Percentiles rank a stretch among this genome's conserved stretches.
Conservation (phyloP, 352 stramenopile genomes). For the Phytophthora pini region DNA sequence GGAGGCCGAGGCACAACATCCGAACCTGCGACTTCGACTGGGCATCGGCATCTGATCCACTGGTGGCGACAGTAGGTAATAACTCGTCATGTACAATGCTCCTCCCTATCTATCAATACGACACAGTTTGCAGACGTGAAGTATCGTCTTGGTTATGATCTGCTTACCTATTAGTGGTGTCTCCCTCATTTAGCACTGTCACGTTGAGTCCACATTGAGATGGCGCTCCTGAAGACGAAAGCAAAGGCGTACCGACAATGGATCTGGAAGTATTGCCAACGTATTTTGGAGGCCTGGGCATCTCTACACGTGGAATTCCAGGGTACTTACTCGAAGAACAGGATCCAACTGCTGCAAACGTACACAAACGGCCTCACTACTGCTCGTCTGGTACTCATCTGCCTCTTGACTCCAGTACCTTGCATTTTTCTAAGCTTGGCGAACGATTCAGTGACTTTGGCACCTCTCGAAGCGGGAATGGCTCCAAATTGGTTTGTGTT, state of each 20-base stretch:
- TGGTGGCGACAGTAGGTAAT: neutral
- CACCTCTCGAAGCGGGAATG: slow-evolving; percentile 1
- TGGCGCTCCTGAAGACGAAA: neutral
- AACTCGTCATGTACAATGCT: slow-evolving; percentile 7
- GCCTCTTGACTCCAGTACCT: slow-evolving; percentile 1
- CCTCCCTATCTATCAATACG: slow-evolving; percentile 15
- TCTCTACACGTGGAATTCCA: neutral
- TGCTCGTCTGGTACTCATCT: neutral
- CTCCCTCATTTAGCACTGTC: no score
- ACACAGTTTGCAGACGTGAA: neutral
- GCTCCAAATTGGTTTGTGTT: neutral
- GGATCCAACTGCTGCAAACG: neutral
- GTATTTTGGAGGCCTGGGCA: neutral
- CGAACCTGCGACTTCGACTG: slow-evolving; percentile 35
- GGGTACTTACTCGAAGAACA: neutral
- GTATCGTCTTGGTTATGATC: no score
- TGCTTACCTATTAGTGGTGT: no score
- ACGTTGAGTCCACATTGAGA: neutral
- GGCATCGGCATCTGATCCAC: slow-evolving; percentile 34
- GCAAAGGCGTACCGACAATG: neutral
- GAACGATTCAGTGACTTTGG: neutral
- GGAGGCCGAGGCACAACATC: slow-evolving; percentile 28
- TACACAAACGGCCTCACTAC: neutral
- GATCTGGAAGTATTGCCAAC: slow-evolving; percentile 1
- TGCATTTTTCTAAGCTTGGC: neutral